Percentiles rank a stretch among this genome's conserved stretches.
These are phyloP conservation scores for Hansenula lynferdii DNA, from an alignment of 1,139 yeast species.

Conservation along the genomic window DNA sequence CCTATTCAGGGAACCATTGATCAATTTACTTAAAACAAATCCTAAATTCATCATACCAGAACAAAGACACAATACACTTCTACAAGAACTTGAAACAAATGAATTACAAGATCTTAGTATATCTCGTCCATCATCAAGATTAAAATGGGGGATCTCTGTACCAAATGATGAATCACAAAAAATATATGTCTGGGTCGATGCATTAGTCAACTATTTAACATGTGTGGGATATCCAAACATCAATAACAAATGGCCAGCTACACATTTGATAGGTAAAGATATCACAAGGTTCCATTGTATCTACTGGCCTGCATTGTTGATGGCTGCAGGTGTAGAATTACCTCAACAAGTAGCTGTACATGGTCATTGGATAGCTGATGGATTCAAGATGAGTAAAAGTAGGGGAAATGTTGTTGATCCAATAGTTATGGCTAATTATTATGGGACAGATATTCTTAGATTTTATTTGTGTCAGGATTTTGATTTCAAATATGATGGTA, in stretches of 20 bases:
- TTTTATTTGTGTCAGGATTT: constrained; percentile 77
- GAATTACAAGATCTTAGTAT: constrained; percentile 68
- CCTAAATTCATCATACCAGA: constrained; percentile 62
- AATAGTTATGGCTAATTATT: constrained; percentile 46
- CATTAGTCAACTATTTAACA: constrained; percentile 79
- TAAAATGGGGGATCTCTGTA: constrained; percentile 88
- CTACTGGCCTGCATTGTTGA: constrained; percentile 89
- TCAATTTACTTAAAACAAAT: constrained; percentile 42
- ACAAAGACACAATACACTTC: constrained; percentile 48
- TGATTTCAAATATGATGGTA: constrained; percentile 70
- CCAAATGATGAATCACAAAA: constrained; percentile 76
- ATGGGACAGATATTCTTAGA: constrained; percentile 72
- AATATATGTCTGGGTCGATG: constrained; percentile 97
- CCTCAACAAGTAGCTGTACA: constrained; percentile 83
- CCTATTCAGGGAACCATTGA: constrained; percentile 48
- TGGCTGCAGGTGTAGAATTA: constrained; percentile 71
- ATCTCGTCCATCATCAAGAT: constrained; percentile 74
- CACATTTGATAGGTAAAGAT: constrained; percentile 90
- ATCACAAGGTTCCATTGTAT: constrained; percentile 83
- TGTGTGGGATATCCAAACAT: constrained; percentile 57
- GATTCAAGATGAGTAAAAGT: constrained; percentile 90
- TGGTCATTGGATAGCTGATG: constrained; percentile 91
- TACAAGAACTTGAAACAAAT: constrained; percentile 49
- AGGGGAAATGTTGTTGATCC: constrained; percentile 98
- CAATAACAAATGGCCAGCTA: constrained; percentile 33